phyloP scores from a whole-genome alignment of 2,329 filamentous ascomycete genomes.

The Pezicula rhizophila region DNA sequence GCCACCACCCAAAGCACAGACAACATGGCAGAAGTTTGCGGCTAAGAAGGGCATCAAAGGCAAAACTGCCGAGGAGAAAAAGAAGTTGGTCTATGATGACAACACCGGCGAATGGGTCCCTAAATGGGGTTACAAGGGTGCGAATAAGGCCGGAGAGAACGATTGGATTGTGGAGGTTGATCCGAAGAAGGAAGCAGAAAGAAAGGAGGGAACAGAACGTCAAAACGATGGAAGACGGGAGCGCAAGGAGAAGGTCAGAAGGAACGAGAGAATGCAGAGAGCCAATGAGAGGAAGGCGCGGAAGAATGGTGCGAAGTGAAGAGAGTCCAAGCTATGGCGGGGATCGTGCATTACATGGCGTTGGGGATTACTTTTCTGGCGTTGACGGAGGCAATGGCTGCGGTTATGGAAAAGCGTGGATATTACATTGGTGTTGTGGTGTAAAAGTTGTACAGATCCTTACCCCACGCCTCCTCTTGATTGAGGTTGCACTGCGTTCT shows the following conservation, averaged over 20 bases:
- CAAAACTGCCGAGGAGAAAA: slow-evolving; percentile 72
- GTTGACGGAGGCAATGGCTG: too few species aligned
- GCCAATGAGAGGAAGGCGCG: slow-evolving; percentile 51
- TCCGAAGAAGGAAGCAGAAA: slow-evolving; percentile 60
- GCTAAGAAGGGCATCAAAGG: slow-evolving; percentile 94
- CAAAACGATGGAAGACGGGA: slow-evolving; percentile 57
- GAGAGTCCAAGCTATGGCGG: not conserved
- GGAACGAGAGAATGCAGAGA: slow-evolving; percentile 65
- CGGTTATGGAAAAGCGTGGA: too few species aligned
- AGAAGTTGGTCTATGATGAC: slow-evolving; percentile 80
- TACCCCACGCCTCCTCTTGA: too few species aligned
- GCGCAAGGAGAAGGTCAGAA: slow-evolving; percentile 62
- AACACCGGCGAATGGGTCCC: slow-evolving; percentile 80
- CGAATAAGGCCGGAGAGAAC: slow-evolving; percentile 76
- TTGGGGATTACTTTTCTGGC: slow-evolving; percentile 1
- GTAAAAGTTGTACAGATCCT: too few species aligned
- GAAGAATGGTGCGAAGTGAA: slow-evolving; percentile 18
- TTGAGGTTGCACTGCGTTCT: too few species aligned
- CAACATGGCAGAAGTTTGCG: slow-evolving; percentile 95
- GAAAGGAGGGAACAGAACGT: slow-evolving; percentile 56
- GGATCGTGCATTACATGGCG: slow-evolving; percentile 8
- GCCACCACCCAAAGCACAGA: slow-evolving; percentile 73
- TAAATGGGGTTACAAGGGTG: slow-evolving; percentile 91
- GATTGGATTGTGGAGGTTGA: slow-evolving; percentile 94
- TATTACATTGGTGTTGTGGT: too few species aligned